Conservation (phyloP, 148 eudicot species). For the Rhododendron ferrugineum region DNA sequence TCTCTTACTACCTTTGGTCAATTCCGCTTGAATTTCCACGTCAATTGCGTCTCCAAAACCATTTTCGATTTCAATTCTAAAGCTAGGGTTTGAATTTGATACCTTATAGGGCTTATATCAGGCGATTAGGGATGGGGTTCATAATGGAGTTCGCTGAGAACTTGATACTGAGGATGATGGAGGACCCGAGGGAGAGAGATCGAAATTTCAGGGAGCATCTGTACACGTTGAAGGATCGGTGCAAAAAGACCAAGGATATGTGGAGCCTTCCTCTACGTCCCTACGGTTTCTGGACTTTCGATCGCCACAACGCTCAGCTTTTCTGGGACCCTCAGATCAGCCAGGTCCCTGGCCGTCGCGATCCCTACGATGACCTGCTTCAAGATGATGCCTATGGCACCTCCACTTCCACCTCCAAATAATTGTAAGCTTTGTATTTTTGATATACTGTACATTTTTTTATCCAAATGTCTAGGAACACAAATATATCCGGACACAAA, state of each 20-base stretch:
- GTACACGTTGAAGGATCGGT: constrained; percentile 49
- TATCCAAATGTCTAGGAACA: background rate
- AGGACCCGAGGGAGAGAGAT: constrained; percentile 79
- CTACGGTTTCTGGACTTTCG: constrained; percentile 92
- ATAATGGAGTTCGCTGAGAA: constrained; percentile 89
- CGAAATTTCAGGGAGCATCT: constrained; percentile 74
- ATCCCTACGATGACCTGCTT: constrained; percentile 88
- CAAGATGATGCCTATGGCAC: constrained; percentile 24
- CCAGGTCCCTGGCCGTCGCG: constrained; percentile 80
- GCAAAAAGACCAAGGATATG: constrained; percentile 83
- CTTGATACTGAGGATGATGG: constrained; percentile 77
- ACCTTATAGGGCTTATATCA: background rate
- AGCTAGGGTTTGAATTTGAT: background rate
- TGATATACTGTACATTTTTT: too few relatives aligned
- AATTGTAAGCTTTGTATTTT: constrained; percentile 20
- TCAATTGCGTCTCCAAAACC: background rate
- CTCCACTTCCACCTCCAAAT: constrained; percentile 22
- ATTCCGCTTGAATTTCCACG: background rate
- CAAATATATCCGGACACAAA: too few relatives aligned
- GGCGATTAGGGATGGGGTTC: constrained; percentile 46
- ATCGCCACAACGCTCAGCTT: constrained; percentile 85
- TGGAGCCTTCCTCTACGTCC: constrained; percentile 79
- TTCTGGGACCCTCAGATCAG: constrained; percentile 95
- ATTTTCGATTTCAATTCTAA: background rate
- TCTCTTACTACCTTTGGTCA: background rate